phyloP scores from a whole-genome alignment of 2,329 filamentous ascomycete species.

The Rutstroemia sydowiana region DNA sequence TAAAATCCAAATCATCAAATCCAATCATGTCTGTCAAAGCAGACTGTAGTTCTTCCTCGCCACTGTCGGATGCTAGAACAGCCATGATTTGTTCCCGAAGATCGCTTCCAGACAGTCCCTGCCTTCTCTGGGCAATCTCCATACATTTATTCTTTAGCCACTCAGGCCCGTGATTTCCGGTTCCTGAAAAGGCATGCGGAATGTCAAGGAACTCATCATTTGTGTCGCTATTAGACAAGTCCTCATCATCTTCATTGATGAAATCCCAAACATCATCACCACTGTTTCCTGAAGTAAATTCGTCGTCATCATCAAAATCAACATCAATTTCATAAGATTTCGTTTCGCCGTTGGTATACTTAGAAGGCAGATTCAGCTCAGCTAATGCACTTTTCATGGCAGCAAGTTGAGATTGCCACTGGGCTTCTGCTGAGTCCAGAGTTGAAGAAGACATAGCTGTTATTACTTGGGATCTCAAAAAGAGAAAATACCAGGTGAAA shows the following conservation, averaged over 20 bases:
- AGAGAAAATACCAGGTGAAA: background rate
- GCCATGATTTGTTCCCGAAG: slow-evolving; percentile 72
- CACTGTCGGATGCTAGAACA: slow-evolving; percentile 57
- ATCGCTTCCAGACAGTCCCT: slow-evolving; percentile 60
- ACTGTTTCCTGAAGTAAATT: slow-evolving; percentile 45
- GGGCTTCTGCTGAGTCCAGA: slow-evolving; percentile 36
- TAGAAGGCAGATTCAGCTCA: slow-evolving; percentile 49
- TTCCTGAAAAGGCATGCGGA: slow-evolving; percentile 20
- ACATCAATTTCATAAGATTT: slow-evolving; percentile 49
- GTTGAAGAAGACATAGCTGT: slow-evolving; percentile 4
- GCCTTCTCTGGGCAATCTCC: slow-evolving; percentile 55
- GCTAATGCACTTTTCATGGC: slow-evolving; percentile 83
- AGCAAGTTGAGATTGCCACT: slow-evolving; percentile 80
- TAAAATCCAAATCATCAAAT: slow-evolving; percentile 87
- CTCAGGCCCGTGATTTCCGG: slow-evolving; percentile 43
- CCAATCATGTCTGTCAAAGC: slow-evolving; percentile 83
- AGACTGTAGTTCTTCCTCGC: slow-evolving; percentile 86
- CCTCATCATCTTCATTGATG: slow-evolving; percentile 67
- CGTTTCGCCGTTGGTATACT: slow-evolving; percentile 35
- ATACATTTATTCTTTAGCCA: slow-evolving; percentile 71
- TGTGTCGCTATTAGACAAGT: slow-evolving; percentile 58
- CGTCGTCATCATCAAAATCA: slow-evolving; percentile 58
- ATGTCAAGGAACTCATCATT: slow-evolving; percentile 37
- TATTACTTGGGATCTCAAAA: background rate
- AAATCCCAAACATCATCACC: slow-evolving; percentile 90